These are phyloP conservation scores for Myxozyma sirexii DNA, from an alignment of 805 yeast genomes.

Conservation along the genomic window DNA sequence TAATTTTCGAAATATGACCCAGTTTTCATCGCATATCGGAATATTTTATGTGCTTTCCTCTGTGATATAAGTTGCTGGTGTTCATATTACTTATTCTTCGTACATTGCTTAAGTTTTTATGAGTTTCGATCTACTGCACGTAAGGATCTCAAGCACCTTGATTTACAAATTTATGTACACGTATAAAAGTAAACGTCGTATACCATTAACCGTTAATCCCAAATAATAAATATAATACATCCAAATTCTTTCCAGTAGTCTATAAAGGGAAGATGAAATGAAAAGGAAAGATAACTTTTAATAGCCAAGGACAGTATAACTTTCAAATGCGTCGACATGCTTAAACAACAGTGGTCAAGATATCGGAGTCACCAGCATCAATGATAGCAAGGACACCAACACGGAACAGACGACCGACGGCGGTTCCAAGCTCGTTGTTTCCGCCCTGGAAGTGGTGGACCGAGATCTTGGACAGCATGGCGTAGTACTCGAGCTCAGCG, in stretches of 20 bases:
- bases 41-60: too few relatives aligned
- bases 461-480: slow-evolving; percentile 97
- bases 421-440: slow-evolving; percentile 55
- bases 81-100: too few relatives aligned
- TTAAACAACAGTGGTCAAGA: slow-evolving; percentile 53
- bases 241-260: background rate
- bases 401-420: slow-evolving; percentile 99
- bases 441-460: slow-evolving; percentile 78
- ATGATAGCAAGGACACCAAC: slow-evolving; percentile 95
- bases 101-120: too few relatives aligned
- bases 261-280: background rate
- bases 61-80: too few relatives aligned
- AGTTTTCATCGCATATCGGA: too few relatives aligned
- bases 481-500: slow-evolving; percentile 99
- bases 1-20: too few relatives aligned
- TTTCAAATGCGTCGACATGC: background rate
- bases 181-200: background rate
- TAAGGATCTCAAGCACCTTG: too few relatives aligned
- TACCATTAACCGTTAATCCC: slow-evolving; percentile 5
- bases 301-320: slow-evolving; percentile 1
- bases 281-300: slow-evolving; percentile 10
- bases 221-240: background rate
- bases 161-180: too few relatives aligned
- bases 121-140: too few relatives aligned
- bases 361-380: slow-evolving; percentile 99